These are phyloP conservation scores for Populus pruinosa DNA, from an alignment of 345 rosid genomes.

Conservation along the genomic window DNA sequence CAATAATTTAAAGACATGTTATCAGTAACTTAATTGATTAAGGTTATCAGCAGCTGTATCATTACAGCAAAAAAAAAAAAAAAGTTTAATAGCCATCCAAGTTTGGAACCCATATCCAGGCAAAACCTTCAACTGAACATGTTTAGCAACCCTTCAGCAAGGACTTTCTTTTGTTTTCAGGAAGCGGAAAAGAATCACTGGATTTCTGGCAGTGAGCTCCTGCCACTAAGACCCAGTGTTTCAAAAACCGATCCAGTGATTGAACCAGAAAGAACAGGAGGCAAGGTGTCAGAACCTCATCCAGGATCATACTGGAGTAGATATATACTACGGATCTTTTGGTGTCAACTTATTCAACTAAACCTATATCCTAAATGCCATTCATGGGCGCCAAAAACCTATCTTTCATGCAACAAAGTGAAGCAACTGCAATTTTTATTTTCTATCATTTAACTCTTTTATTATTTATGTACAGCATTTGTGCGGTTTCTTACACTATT, in stretches of 20 bases:
- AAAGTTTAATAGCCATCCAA: background rate
- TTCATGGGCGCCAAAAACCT: background rate
- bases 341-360: background rate
- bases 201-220: background rate
- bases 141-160: background rate
- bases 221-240: background rate
- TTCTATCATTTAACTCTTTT: background rate
- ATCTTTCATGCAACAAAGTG: background rate
- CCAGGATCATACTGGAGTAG: background rate
- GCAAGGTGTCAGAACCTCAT: background rate
- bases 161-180: background rate
- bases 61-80: background rate
- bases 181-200: background rate
- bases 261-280: background rate
- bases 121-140: background rate
- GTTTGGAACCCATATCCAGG: background rate
- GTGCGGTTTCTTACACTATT: background rate
- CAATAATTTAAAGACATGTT: slow-evolving; percentile 7
- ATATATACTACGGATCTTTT: background rate
- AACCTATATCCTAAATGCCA: background rate
- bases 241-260: background rate
- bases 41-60: background rate
- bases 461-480: background rate
- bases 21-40: slow-evolving; percentile 6
- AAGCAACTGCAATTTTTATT: background rate